Evolutionary conservation across 306 rosid species (phyloP), one percentile per base, ranked within the genome.

Genomic region (Gastrolobium villosum): DNA sequence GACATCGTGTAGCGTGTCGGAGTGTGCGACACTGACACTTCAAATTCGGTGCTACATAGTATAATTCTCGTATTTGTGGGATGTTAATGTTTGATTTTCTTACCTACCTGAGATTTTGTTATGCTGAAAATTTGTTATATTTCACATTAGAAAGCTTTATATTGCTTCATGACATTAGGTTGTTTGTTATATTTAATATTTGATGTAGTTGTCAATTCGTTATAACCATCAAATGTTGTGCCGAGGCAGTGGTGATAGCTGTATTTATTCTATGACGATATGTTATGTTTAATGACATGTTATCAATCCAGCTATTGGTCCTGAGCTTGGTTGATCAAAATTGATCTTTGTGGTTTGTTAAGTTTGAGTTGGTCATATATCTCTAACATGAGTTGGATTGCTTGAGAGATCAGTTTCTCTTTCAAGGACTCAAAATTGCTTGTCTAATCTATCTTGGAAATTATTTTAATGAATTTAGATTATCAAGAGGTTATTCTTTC

Each of bases 401-500:
- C 50, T 28, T 10, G 7, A 65, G 10, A 37, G 34, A 44, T 30
- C 26, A 64, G 49, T 56, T 48, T 79, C 34, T 53, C 55, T 59
- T 53, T 72, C 69, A 59, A 11, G 40, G 9, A 36, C 45, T 44
- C 14, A 48, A 31, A 39, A 3, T 65, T 65, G 74, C 66, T 37
- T 53, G 32, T 40, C 6, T 65, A 72, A 40, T 9, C 45, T 52
- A 36, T 45, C 53, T 2, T 52, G 1, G 13, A 46, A 76, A 34
- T 28, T 43, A 43, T 74, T 49, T 74, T 35, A 68, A 20, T 32
- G 74, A 57, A 57, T 57, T 56, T 48, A 36, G 44, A 50, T 70
- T 48, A 52, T 36, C 45, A 60, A n/a, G 71, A n/a, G 43, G 6
- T 69, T 48, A 39, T 70, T 74, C 35, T 59, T 70, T 74, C 35